Base-by-base conservation (phyloP, 2,329 filamentous ascomycete genomes). In the Apiospora rasikravindrae region DNA sequence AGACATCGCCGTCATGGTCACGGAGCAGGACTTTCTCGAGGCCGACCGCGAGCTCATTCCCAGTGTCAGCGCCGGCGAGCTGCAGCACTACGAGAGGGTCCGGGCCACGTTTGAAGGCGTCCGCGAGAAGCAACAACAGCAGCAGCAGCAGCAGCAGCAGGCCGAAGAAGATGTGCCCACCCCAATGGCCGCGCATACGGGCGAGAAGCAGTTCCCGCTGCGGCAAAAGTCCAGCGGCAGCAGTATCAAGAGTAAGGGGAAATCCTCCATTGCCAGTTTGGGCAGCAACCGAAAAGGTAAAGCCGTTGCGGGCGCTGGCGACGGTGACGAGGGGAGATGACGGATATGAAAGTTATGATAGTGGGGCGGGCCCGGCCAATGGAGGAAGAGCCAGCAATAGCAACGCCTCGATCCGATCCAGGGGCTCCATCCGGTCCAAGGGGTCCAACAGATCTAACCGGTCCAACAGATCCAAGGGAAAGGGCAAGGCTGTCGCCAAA, bases 41-140 rank as follows among this genome's bases (percentile, higher is more conserved):
- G 96, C 96, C 0, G 91, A 96, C 78, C 85, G 86, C 61, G 96
- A 98, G 83, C 88, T 99, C 53, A 92, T 98, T n/a, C 95, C 95
- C 22, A 95, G 92, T 83, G 96, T 99, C 69, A 98, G 94, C 78
- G 91, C 93, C 14, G 96, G 97, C 74, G 96, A 99, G 84, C 85
- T 99, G 53, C 89, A 92, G 67, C 96, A 99, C 80, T 99, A 98
- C 77, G 94, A 98, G 79, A 86, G 89, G 0, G 96, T 99, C 7
- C 87, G 96, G 51, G 90, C 88, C 24, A 89, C 90, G 24, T 99
- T 99, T 79, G 96, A 99, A 79, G 92, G 92, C 13, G 83, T 81
- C 6, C 84, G 84, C 33, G 82, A 84, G 78, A 87, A 82, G 81
- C 84, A 81, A 73, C 69, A 72, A 42, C 84, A 86, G 68, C 83